Evolutionary conservation across 2,329 filamentous ascomycete species (phyloP).

Genomic region (Calonectria hongkongensis): DNA sequence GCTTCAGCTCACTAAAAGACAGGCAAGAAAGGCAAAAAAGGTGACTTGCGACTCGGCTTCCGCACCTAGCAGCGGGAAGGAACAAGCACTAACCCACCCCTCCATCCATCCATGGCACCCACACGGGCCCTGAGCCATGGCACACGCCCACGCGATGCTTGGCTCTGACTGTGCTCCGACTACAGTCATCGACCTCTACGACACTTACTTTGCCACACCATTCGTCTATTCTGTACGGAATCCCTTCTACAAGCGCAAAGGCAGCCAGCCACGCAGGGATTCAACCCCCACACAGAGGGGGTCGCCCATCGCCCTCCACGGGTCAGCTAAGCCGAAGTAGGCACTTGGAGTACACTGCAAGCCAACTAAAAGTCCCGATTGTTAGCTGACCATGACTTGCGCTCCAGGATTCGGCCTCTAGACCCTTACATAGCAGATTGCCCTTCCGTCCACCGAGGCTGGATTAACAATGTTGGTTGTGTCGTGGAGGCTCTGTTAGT

Average conservation of each 20-base stretch:
- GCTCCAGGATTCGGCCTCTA: constrained; percentile 3
- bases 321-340: constrained; percentile 39
- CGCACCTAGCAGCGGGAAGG: constrained; percentile 28
- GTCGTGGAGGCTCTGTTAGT: background rate
- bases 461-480: background rate
- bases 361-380: constrained; percentile 32
- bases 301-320: constrained; percentile 35
- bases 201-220: constrained; percentile 13
- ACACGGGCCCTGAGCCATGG: constrained; percentile 19
- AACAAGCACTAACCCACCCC: constrained; percentile 31
- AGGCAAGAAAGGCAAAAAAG: constrained; percentile 30
- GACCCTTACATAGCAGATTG: constrained; percentile 20
- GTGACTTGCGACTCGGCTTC: constrained; percentile 17
- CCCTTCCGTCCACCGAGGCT: constrained; percentile 14
- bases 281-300: constrained; percentile 37
- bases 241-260: constrained; percentile 11
- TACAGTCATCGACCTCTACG: background rate
- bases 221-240: constrained; percentile 1
- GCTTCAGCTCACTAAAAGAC: constrained; percentile 35
- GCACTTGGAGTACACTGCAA: constrained; percentile 33
- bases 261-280: constrained; percentile 30
- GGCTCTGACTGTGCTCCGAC: constrained; percentile 18
- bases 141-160: constrained; percentile 17
- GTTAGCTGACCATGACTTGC: constrained; percentile 21
- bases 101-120: constrained; percentile 25